Base-by-base conservation (phyloP, 352 stramenopile species). In the Pythium pyrilobum region DNA sequence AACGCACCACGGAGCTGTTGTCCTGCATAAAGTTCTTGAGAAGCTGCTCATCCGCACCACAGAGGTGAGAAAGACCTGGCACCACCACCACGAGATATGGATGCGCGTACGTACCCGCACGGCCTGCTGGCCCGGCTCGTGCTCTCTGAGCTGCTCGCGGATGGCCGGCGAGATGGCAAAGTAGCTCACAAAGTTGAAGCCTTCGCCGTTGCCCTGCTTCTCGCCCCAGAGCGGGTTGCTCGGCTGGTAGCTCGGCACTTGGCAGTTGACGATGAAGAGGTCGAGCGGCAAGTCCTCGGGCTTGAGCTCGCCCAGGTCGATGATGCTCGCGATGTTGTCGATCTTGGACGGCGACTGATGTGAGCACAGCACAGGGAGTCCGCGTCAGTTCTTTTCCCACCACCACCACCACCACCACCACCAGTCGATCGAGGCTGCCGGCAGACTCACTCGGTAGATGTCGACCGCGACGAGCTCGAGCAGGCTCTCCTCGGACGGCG, bases 161-260 rank as follows among this genome's bases (percentile, higher is more conserved):
- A 92, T 59, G 16, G 52, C 39, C 4, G 67, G 62, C 13, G 81
- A 69, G 37, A 92, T 89, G 5, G 73, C 69, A 59, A 88, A 88
- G 52, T 89, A 92, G 24, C 75, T 86, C 11, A 92, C 66, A 46
- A 89, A 90, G 66, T 90, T 92, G 55, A 90, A 90, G 2, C 81
- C 81, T 31, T 65, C 66, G 18, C 79, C 81, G 46, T 92, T 74
- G 18, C 69, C 75, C 48, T 87, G 74, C 52, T 87, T 83, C 27
- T 92, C 81, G 0, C 81, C 81, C 81, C 81, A 92, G 24, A 92
- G 53, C 10, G 81, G 81, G 59, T 92, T 92, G n/a, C 79, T 84
- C 10, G 81, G 81, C 33, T 86, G 69, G 31, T 92, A 92, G 32
- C 72, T 85, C n/a, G 81, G 81, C 21, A 92, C 81, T 70, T 92